Conservation (phyloP, 2,329 filamentous ascomycete species). For the Colletotrichum theobromicola region DNA sequence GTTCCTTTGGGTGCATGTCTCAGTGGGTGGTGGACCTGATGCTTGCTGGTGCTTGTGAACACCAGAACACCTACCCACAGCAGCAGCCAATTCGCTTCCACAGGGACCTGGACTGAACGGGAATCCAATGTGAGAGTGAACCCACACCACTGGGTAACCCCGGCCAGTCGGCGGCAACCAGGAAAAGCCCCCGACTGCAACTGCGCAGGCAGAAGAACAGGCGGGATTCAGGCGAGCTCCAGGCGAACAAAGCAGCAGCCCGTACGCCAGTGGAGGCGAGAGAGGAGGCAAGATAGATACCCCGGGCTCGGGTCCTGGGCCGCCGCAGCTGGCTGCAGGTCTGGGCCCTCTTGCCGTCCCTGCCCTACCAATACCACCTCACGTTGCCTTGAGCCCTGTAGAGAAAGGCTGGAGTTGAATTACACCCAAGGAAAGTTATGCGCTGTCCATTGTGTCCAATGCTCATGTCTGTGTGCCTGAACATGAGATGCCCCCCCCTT, state of each 20-base stretch:
- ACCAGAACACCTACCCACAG: background rate
- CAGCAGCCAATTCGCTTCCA: background rate
- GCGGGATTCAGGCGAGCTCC: background rate
- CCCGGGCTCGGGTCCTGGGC: background rate
- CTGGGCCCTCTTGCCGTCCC: background rate
- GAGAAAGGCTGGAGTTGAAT: background rate
- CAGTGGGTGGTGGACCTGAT: background rate
- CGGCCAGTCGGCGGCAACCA: background rate
- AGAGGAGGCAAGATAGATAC: background rate
- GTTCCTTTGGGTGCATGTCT: slow-evolving; percentile 3
- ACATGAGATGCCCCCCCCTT: too few species aligned
- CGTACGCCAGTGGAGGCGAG: too few species aligned
- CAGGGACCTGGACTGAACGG: background rate
- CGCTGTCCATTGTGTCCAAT: background rate
- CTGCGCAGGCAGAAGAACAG: background rate
- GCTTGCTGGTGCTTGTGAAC: background rate
- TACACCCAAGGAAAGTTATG: background rate
- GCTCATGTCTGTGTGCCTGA: background rate
- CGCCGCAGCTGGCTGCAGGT: background rate
- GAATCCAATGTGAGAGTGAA: background rate
- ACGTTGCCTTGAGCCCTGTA: background rate
- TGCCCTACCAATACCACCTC: background rate
- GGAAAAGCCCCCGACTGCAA: background rate
- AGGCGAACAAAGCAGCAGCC: background rate
- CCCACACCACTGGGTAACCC: background rate